A percentile compares a stretch with the other conserved stretches of the same genome.
These are phyloP conservation scores for Panaeolus cyanescens DNA, from an alignment of 768 basidiomycete genomes.

Conservation along the genomic window DNA sequence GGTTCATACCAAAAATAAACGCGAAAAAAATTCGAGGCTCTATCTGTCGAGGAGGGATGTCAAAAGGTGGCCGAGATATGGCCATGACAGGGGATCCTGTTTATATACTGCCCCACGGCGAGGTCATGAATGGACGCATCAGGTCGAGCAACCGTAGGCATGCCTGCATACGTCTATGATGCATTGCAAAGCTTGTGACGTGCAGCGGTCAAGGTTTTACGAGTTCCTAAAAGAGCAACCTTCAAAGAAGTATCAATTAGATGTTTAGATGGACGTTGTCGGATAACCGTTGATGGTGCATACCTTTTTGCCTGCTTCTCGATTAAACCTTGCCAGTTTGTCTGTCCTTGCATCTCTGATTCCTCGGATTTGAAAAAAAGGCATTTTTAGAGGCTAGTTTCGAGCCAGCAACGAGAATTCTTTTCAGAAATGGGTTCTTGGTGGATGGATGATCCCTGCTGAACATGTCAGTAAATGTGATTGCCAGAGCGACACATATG, in stretches of 20 bases:
- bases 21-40: neutral
- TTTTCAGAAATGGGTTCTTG: too few species aligned
- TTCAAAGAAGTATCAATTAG: constrained; percentile 1
- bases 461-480: neutral
- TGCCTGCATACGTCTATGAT: neutral
- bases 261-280: constrained; percentile 1
- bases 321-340: neutral
- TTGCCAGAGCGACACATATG: neutral
- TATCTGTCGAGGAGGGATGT: neutral
- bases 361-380: neutral
- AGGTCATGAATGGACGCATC: neutral
- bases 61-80: neutral
- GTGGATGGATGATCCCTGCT: neutral
- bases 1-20: neutral
- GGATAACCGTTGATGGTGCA: constrained; percentile 1
- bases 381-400: neutral
- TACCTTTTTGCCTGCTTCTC: neutral
- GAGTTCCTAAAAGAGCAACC: neutral
- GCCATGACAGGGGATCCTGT: neutral
- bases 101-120: neutral
- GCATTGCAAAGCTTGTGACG: neutral
- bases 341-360: neutral
- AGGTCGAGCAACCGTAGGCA: neutral
- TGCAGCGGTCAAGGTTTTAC: neutral
- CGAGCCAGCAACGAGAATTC: neutral